Evolutionary conservation across 148 eudicot genomes (phyloP).

Genomic region (Simmondsia chinensis): DNA sequence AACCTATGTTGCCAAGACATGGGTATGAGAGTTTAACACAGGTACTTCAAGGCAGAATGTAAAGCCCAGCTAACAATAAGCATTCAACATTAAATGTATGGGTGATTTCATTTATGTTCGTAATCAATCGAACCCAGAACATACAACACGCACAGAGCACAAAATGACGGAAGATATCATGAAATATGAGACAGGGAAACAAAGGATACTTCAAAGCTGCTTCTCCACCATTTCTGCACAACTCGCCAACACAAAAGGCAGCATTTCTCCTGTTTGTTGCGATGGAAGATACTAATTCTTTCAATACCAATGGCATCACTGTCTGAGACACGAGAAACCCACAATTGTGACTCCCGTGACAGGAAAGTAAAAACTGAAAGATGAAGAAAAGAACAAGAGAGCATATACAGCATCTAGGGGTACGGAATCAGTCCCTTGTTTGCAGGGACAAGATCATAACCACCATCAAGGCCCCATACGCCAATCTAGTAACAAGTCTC

Average conservation of each 20-base stretch:
- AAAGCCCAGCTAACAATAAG: too few species aligned
- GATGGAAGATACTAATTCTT: conserved; percentile 67
- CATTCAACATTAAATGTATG: too few species aligned
- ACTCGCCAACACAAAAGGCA: conserved; percentile 92
- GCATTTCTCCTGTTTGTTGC: conserved; percentile 97
- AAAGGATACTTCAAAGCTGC: conserved; percentile 62
- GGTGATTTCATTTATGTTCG: too few species aligned
- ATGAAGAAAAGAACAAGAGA: neutral
- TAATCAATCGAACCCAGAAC: neutral
- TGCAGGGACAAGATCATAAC: too few species aligned
- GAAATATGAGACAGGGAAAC: neutral
- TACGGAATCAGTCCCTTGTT: too few species aligned
- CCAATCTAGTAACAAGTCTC: too few species aligned
- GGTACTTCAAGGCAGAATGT: too few species aligned
- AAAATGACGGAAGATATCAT: neutral
- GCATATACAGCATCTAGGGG: neutral
- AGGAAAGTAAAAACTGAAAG: neutral
- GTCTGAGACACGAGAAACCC: conserved; percentile 67
- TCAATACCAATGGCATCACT: conserved; percentile 73
- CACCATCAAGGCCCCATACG: too few species aligned
- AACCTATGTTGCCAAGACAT: too few species aligned
- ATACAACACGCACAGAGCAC: too few species aligned
- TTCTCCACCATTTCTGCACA: conserved; percentile 92
- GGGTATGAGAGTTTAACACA: too few species aligned
- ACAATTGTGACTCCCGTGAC: neutral